Evolutionary conservation across 176 grass and related monocot species (phyloP), one percentile per base, ranked within the genome.

Genomic region (Elymus sibiricus): DNA sequence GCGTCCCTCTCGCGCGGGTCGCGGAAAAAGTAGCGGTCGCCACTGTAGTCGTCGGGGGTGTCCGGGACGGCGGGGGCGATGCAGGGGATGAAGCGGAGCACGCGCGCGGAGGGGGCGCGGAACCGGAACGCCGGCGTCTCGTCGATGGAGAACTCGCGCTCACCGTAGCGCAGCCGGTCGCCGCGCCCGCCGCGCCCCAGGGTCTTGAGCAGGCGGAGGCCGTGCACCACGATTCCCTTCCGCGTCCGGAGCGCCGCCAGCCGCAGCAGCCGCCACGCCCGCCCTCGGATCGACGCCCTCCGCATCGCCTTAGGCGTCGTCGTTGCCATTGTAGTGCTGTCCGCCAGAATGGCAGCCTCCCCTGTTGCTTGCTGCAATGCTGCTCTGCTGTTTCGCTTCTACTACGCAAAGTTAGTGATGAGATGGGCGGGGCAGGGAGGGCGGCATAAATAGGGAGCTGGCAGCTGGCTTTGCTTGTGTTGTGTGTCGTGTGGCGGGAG

Each of bases 121-220:
- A 98, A 90, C 22, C 80, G 88, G 91, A 98, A 95, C 26, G 49
- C 62, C 1, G 93, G 96, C 7, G 93, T 98, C 62, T 98, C 96
- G 11, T 98, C 86, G 78, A 98, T 92, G 55, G 96, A 98, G 88
- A 85, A 95, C 86, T 98, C 88, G n/a, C 91, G 88, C 77, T 97
- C 90, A 46, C 91, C 96, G 74, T 44, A 32, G 16, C 39, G 82
- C 71, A 94, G 87, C 9, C 79, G 60, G 63, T 87, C 76, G 38
- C 28, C 9, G 56, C 82, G 72, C 0, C 58, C 34, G 74, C 70
- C 24, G 83, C 87, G 88, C 1, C 86, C 90, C 43, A 97, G 81
- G 65, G 82, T 83, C 19, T 70, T 86, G 60, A 95, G 86, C 38
- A 95, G 31, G 77, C 89, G 87, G 69, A 98, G 88, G 74, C 87